These are phyloP conservation scores for Omphalotus olearius DNA, from an alignment of 1,284 basidiomycete genomes.

Conservation along the genomic window DNA sequence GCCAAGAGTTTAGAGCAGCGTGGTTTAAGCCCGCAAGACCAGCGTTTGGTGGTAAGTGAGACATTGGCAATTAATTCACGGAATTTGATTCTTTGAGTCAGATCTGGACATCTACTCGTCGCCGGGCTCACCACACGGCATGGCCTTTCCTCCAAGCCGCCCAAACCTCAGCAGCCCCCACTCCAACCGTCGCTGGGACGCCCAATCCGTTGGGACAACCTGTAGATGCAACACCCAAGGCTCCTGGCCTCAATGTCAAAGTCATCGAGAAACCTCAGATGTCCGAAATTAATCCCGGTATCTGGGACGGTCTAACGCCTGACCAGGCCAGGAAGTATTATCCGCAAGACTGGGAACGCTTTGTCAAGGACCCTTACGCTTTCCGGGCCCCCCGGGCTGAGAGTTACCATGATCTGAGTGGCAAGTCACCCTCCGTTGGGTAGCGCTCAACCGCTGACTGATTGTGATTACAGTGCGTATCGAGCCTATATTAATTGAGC, in stretches of 20 bases:
- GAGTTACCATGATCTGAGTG: constrained; percentile 86
- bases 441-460: background rate
- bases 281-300: constrained; percentile 96
- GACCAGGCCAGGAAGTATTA: constrained; percentile 89
- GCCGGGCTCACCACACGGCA: constrained; percentile 91
- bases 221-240: constrained; percentile 15
- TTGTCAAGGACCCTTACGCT: constrained; percentile 89
- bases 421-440: constrained; percentile 33
- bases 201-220: constrained; percentile 16
- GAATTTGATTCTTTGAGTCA: constrained; percentile 25
- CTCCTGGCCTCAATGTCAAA: constrained; percentile 52
- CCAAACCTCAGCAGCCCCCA: constrained; percentile 14
- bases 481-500: constrained; percentile 80
- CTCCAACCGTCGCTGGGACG: background rate
- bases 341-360: constrained; percentile 92
- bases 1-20: constrained; percentile 66
- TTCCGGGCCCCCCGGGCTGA: constrained; percentile 91
- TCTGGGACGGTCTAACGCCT: constrained; percentile 92
- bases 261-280: constrained; percentile 95
- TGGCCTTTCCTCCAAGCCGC: constrained; percentile 80
- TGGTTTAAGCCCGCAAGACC: constrained; percentile 58
- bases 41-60: constrained; percentile 67
- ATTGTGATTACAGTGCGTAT: constrained; percentile 50
- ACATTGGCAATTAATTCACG: background rate
- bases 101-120: constrained; percentile 96